Conservation (phyloP, 306 rosid genomes). For the Castanospermum australe region DNA sequence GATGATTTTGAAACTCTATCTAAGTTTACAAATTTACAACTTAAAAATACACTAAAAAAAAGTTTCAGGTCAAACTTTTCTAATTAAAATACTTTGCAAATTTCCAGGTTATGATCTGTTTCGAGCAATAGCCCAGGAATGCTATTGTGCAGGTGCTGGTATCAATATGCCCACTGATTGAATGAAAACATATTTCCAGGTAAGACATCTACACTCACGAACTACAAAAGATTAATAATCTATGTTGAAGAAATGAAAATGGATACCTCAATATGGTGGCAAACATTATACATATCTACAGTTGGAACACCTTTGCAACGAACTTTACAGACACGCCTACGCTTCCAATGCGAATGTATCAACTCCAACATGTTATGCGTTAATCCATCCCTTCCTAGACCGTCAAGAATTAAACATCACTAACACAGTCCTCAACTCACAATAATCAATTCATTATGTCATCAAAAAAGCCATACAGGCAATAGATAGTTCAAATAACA, state of each 20-base stretch:
- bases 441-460: neutral
- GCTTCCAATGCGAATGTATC: constrained; percentile 93
- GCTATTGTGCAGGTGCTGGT: neutral
- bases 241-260: neutral
- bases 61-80: neutral
- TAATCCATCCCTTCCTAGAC: constrained; percentile 91
- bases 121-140: neutral
- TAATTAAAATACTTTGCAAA: neutral
- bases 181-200: neutral
- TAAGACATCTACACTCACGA: neutral
- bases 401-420: constrained; percentile 33
- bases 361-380: constrained; percentile 97
- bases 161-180: neutral
- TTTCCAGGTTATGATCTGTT: neutral
- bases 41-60: neutral
- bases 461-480: neutral
- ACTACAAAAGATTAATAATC: neutral
- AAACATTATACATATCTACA: constrained; percentile 86
- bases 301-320: constrained; percentile 97
- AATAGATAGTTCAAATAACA: neutral
- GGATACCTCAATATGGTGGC: constrained; percentile 79
- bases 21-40: neutral
- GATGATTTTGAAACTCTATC: neutral
- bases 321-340: constrained; percentile 71
- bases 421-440: neutral